Conservation (phyloP, 208 protist species). For the Leishmania braziliensis region DNA sequence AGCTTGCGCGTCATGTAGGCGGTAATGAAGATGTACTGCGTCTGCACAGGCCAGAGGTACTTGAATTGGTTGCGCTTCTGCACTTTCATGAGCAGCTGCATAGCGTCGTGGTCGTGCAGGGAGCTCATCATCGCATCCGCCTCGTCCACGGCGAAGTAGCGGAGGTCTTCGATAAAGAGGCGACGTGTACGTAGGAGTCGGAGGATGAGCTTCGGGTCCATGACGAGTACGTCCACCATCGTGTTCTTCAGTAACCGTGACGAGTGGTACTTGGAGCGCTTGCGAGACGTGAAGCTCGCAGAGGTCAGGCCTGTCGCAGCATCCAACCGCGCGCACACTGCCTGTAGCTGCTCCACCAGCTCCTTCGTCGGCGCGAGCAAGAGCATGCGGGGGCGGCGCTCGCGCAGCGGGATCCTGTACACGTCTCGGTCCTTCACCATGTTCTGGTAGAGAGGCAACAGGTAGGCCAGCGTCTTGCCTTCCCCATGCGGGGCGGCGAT, state of each 20-base stretch:
- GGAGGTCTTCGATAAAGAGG: constrained; percentile 87
- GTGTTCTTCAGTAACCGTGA: constrained; percentile 61
- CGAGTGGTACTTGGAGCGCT: constrained; percentile 68
- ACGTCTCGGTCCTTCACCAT: constrained; percentile 89
- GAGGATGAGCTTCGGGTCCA: constrained; percentile 74
- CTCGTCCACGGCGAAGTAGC: constrained; percentile 86
- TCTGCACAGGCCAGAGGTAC: constrained; percentile 86
- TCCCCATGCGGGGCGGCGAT: constrained; percentile 86
- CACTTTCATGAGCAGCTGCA: constrained; percentile 75
- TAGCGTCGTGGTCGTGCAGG: constrained; percentile 80
- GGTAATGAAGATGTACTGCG: constrained; percentile 79
- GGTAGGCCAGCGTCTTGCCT: constrained; percentile 85
- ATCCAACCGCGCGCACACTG: constrained; percentile 58
- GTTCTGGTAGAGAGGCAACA: constrained; percentile 86
- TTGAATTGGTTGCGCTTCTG: constrained; percentile 78
- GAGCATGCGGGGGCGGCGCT: constrained; percentile 84
- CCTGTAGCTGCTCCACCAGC: constrained; percentile 70
- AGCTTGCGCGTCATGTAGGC: constrained; percentile 81
- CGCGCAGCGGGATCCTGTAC: constrained; percentile 82
- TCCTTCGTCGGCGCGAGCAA: constrained; percentile 81
- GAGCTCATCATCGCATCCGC: constrained; percentile 79
- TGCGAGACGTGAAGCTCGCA: constrained; percentile 67
- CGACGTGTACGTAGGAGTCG: constrained; percentile 72
- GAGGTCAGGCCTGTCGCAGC: constrained; percentile 58
- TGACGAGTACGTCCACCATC: constrained; percentile 79